These are phyloP conservation scores for Diaporthe ilicicola DNA, from an alignment of 2,329 filamentous ascomycete genomes.

Conservation along the genomic window DNA sequence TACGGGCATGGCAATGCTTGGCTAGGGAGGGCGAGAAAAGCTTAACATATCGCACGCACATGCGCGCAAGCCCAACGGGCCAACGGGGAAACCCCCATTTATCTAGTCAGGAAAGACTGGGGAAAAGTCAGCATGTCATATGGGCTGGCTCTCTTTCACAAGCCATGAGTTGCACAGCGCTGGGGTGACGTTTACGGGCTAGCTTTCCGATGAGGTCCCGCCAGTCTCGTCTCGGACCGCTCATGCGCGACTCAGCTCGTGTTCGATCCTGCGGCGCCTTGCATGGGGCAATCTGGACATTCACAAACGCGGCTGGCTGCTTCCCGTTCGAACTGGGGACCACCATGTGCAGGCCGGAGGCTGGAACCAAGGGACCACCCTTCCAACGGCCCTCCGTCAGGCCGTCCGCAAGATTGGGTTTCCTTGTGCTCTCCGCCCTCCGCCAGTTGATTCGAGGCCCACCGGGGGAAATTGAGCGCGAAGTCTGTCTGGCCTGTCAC, in stretches of 20 bases:
- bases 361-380: background rate
- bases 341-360: background rate
- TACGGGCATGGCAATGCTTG: conserved; percentile 23
- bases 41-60: background rate
- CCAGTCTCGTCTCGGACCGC: conserved; percentile 10
- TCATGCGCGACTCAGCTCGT: conserved; percentile 14
- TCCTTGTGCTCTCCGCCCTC: background rate
- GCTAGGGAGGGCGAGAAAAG: background rate
- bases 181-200: conserved; percentile 13
- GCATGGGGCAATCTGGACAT: background rate
- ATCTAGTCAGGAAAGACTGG: background rate
- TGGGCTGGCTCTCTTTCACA: no score
- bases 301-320: conserved; percentile 16
- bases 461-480: background rate
- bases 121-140: background rate
- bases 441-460: background rate
- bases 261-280: conserved; percentile 19
- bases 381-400: background rate
- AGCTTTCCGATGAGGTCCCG: conserved; percentile 7
- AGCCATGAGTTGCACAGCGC: background rate
- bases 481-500: no score
- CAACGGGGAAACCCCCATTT: background rate
- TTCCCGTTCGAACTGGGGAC: conserved; percentile 9
- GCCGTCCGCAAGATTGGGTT: background rate
- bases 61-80: no score